Evolutionary conservation across 352 stramenopile species (phyloP).

Genomic region (Phytopythium aichiense): DNA sequence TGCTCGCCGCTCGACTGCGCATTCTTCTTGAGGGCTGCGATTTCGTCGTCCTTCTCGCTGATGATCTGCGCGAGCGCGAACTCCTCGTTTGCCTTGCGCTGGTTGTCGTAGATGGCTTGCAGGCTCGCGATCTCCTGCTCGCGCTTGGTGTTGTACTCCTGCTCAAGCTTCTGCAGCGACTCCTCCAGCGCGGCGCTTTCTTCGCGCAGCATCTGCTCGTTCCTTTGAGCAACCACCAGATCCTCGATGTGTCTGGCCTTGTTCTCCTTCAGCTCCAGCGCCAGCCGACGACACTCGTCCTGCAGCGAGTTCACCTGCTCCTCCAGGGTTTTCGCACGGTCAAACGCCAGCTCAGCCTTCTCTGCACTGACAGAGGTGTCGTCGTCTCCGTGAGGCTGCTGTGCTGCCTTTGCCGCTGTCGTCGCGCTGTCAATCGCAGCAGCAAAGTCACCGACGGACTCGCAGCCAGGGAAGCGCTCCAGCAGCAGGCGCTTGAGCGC

Average conservation of each 20-base stretch:
- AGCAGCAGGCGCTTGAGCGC: slow-evolving; percentile 16
- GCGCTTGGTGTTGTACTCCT: slow-evolving; percentile 19
- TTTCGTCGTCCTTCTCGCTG: slow-evolving; percentile 36
- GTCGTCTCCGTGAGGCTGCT: not conserved
- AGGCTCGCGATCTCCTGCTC: slow-evolving; percentile 38
- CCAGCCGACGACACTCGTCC: slow-evolving; percentile 16
- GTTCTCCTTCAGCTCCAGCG: slow-evolving; percentile 15
- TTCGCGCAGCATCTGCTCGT: slow-evolving; percentile 24
- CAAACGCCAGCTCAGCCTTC: slow-evolving; percentile 10
- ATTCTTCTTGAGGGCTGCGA: slow-evolving; percentile 28
- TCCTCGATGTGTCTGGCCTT: slow-evolving; percentile 21
- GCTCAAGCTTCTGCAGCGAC: slow-evolving; percentile 30
- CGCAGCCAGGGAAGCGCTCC: slow-evolving; percentile 14
- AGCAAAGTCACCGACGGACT: not conserved
- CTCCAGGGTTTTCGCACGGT: slow-evolving; percentile 11
- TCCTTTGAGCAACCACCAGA: slow-evolving; percentile 21
- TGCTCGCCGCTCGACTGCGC: slow-evolving; percentile 24
- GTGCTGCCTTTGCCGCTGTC: no score
- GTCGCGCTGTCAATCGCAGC: not conserved
- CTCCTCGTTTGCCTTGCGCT: slow-evolving; percentile 37
- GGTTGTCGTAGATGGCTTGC: slow-evolving; percentile 23
- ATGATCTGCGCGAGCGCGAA: slow-evolving; percentile 48
- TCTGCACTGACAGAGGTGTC: slow-evolving; percentile 3
- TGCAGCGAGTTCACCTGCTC: slow-evolving; percentile 12
- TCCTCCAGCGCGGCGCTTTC: slow-evolving; percentile 34